These are phyloP conservation scores for Aphanomyces euteiches DNA, from an alignment of 352 stramenopile genomes.

Conservation along the genomic window DNA sequence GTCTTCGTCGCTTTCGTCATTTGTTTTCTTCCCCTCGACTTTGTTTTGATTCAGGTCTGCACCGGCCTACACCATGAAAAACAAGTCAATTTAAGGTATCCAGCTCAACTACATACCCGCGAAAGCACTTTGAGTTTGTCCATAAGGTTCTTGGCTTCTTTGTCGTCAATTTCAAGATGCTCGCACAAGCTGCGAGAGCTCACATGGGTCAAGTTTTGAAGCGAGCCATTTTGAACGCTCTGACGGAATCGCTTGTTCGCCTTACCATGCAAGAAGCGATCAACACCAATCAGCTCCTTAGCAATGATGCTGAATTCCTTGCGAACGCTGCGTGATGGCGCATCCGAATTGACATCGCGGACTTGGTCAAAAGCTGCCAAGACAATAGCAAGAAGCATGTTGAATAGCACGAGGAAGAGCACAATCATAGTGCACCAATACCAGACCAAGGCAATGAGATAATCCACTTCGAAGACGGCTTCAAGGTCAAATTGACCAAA, in stretches of 20 bases:
- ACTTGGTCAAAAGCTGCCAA: slow-evolving; percentile 54
- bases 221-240: background rate
- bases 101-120: background rate
- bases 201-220: slow-evolving; percentile 1
- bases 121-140: slow-evolving; percentile 17
- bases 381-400: slow-evolving; percentile 72
- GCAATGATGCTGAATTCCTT: slow-evolving; percentile 11
- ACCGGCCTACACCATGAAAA: background rate
- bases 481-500: slow-evolving; percentile 62
- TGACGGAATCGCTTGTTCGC: slow-evolving; percentile 17
- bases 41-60: background rate
- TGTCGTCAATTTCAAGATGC: slow-evolving; percentile 10
- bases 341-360: slow-evolving; percentile 35
- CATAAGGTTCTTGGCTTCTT: background rate
- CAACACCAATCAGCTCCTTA: background rate
- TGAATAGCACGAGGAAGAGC: slow-evolving; percentile 59
- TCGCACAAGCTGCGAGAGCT: slow-evolving; percentile 1
- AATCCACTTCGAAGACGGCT: slow-evolving; percentile 43
- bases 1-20: background rate
- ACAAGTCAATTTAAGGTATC: background rate
- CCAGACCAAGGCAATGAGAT: slow-evolving; percentile 50
- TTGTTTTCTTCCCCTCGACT: background rate
- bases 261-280: slow-evolving; percentile 6
- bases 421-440: slow-evolving; percentile 67
- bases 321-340: background rate